phyloP scores from a whole-genome alignment of 2,329 filamentous ascomycete genomes.

The Alternaria triticina region DNA sequence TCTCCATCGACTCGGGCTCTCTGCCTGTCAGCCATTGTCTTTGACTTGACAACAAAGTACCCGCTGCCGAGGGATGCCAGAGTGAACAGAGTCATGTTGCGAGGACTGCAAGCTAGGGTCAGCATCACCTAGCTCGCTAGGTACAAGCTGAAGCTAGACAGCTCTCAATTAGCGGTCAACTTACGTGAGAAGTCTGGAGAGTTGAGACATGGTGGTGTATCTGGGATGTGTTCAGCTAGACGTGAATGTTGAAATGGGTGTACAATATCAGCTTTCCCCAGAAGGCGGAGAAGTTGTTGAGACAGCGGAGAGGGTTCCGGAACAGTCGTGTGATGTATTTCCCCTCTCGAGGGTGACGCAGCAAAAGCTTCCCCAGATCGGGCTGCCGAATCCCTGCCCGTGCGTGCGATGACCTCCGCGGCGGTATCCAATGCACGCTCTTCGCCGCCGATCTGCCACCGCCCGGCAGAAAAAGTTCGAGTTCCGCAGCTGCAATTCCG shows the following conservation, averaged over 20 bases:
- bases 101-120: constrained; percentile 28
- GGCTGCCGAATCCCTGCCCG: constrained; percentile 6
- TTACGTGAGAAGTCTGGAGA: constrained; percentile 39
- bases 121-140: constrained; percentile 22
- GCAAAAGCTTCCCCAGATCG: constrained; percentile 22
- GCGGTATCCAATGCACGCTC: constrained; percentile 6
- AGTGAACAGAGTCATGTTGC: constrained; percentile 41
- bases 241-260: background rate
- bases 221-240: background rate
- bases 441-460: constrained; percentile 12
- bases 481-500: constrained; percentile 23
- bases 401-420: constrained; percentile 8
- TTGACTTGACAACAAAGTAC: constrained; percentile 43
- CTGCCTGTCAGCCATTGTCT: constrained; percentile 34
- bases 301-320: background rate
- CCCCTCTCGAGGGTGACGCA: constrained; percentile 27
- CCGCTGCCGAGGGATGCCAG: constrained; percentile 40
- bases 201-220: constrained; percentile 34
- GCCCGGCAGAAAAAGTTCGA: constrained; percentile 26
- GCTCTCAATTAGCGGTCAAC: constrained; percentile 4
- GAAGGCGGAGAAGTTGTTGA: constrained; percentile 3
- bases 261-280: background rate
- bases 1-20: constrained; percentile 38
- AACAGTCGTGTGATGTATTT: constrained; percentile 30
- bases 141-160: constrained; percentile 2